Evolutionary conservation across 345 rosid genomes (phyloP).

Genomic region (Gossypium herbaceum): DNA sequence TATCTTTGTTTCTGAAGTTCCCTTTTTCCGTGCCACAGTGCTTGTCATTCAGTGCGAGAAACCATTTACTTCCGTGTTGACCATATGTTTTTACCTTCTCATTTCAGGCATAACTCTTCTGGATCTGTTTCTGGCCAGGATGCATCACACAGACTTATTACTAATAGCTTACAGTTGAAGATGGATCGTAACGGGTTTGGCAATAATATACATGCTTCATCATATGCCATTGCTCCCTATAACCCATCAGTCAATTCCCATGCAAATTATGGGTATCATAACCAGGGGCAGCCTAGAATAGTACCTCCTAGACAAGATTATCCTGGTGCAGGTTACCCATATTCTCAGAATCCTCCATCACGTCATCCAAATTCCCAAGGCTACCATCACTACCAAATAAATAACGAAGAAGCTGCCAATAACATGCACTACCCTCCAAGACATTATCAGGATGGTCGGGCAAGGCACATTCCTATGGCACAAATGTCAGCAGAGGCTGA

Average conservation of each 20-base stretch:
- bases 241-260: conserved; percentile 27
- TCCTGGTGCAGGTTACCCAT: conserved; percentile 16
- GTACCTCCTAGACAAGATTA: conserved; percentile 25
- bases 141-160: conserved; percentile 67
- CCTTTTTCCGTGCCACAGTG: neutral
- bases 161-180: conserved; percentile 54
- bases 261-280: conserved; percentile 23
- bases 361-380: conserved; percentile 23
- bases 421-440: conserved; percentile 14
- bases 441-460: conserved; percentile 28
- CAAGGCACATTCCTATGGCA: conserved; percentile 16
- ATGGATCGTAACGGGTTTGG: conserved; percentile 26
- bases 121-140: conserved; percentile 54
- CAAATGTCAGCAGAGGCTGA: conserved; percentile 14
- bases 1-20: neutral
- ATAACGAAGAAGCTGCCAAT: conserved; percentile 13
- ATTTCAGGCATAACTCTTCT: conserved; percentile 57
- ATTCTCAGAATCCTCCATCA: conserved; percentile 14
- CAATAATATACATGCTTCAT: conserved; percentile 30
- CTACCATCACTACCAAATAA: conserved; percentile 17
- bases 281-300: conserved; percentile 21
- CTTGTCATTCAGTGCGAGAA: neutral
- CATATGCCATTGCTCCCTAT: conserved; percentile 28
- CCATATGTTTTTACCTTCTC: conserved; percentile 7
- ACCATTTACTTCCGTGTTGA: neutral